Evolutionary conservation across 2,329 filamentous ascomycete species (phyloP).

Genomic region (Gliomastix tumulicola): DNA sequence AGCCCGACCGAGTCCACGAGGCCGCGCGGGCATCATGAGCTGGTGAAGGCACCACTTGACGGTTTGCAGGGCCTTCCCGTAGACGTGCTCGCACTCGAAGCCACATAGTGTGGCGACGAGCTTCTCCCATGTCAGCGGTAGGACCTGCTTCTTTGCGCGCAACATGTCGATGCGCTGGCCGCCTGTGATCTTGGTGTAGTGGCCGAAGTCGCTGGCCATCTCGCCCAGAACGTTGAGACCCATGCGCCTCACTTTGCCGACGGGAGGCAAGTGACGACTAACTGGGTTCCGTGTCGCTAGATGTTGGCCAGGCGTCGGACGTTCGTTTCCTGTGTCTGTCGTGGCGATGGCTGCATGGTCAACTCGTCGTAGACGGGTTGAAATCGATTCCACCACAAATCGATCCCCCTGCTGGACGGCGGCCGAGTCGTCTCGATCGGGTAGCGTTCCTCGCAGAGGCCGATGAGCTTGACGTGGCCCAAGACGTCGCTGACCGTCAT

Average conservation of each 20-base stretch:
- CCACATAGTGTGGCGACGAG: conserved; percentile 77
- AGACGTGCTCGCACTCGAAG: conserved; percentile 86
- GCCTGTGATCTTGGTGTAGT: conserved; percentile 91
- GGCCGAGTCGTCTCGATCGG: no score
- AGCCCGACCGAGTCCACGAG: conserved; percentile 88
- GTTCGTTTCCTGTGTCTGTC: conserved; percentile 68
- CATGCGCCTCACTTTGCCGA: conserved; percentile 81
- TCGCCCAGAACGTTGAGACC: conserved; percentile 77
- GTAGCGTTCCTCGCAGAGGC: conserved; percentile 50
- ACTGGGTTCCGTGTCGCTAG: conserved; percentile 86
- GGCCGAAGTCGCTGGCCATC: conserved; percentile 74
- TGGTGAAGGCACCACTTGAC: conserved; percentile 90
- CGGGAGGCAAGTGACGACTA: conserved; percentile 74
- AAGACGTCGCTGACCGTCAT: conserved; percentile 96
- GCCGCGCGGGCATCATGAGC: conserved; percentile 85
- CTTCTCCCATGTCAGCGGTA: conserved; percentile 73
- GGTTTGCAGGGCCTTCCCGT: conserved; percentile 81
- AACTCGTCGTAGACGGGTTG: conserved; percentile 28
- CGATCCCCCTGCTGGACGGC: no score
- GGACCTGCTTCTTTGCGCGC: conserved; percentile 80
- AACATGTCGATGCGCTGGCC: conserved; percentile 93
- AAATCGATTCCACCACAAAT: no score
- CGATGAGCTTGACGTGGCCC: conserved; percentile 81
- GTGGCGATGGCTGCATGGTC: background rate
- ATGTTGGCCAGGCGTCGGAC: conserved; percentile 85